Evolutionary conservation across 1,284 basidiomycete species (phyloP), one percentile per base, ranked within the genome.

Genomic region (Papiliotrema flavescens): DNA sequence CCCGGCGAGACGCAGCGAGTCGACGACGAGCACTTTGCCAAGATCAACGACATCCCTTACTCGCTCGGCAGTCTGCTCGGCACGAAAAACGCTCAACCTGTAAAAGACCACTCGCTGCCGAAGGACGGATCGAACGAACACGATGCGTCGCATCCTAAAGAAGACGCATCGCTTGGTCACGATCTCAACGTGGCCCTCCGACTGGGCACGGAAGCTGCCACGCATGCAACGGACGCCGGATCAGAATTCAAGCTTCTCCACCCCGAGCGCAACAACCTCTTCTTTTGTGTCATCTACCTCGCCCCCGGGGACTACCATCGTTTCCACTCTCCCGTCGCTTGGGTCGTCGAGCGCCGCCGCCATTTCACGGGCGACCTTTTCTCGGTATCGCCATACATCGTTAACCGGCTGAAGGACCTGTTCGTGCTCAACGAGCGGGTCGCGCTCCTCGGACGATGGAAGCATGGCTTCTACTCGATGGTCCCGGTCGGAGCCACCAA

Each of bases 391-490:
- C 96, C 96, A 0, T 98, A 89, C 79, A 90, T 99, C 80, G 94
- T 90, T 7, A 87, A 88, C 67, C 85, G 94, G 8, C 80, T 98
- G 17, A 85, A 89, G 69, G 93, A 98, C 73, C 78, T 98, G 24
- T 98, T 99, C 64, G 92, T 98, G 11, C 81, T 99, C 19, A 98
- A 99, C 74, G 95, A 99, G 78, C 87, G 95, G 19, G 95, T 98
- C 9, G 92, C 95, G 0, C 62, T 99, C n/a, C 85, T 98, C 32
- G 96, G 95, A 6, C 81, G 91, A 52, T 98, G 96, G 95, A 84
- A 85, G 70, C 80, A 96, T 69, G 95, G 95, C 5, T 98, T 98
- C 81, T 98, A 97, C 75, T 81, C 88, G 40, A 98, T 98, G 93
- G 85, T 95, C 0, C 95, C 95, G 13, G 94, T 98, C 26, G 96